Evolutionary conservation across 2,329 filamentous ascomycete genomes (phyloP).

Genomic region (Fusarium foetens): DNA sequence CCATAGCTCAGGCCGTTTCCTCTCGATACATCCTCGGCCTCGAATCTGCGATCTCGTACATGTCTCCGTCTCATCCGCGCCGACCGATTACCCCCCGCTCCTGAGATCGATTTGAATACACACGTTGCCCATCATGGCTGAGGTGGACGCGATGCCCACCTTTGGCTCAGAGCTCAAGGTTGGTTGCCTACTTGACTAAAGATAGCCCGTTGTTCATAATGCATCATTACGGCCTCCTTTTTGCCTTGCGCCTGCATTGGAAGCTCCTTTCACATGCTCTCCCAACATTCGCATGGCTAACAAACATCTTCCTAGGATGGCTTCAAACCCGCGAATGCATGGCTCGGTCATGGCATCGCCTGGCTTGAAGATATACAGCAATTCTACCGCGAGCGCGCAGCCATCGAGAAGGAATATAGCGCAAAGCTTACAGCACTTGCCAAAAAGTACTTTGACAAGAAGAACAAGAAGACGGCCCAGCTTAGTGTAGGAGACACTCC

Average conservation of each 20-base stretch:
- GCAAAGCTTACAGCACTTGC: constrained; percentile 86
- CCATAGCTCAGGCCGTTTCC: background rate
- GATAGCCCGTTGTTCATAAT: background rate
- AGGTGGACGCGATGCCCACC: constrained; percentile 82
- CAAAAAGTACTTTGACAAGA: constrained; percentile 98
- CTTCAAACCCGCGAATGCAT: constrained; percentile 93
- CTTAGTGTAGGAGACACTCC: constrained; percentile 95
- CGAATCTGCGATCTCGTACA: constrained; percentile 27
- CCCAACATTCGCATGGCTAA: constrained; percentile 7
- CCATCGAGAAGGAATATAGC: constrained; percentile 96
- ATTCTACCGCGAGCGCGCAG: constrained; percentile 95
- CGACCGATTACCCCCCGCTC: constrained; percentile 31
- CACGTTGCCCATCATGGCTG: constrained; percentile 69
- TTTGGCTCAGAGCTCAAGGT: constrained; percentile 97
- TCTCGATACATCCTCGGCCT: background rate
- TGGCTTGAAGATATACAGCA: constrained; percentile 98
- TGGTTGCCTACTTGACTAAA: constrained; percentile 42
- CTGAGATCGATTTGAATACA: constrained; percentile 31
- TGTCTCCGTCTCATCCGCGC: constrained; percentile 35
- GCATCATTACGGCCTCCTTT: background rate
- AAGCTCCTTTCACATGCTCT: constrained; percentile 10
- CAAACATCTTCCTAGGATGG: constrained; percentile 75
- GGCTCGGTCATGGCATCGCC: constrained; percentile 87
- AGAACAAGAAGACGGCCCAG: constrained; percentile 86
- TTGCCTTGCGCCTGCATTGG: constrained; percentile 21